Conservation (phyloP, 2,329 filamentous ascomycete species). For the Talaromyces sp. region DNA sequence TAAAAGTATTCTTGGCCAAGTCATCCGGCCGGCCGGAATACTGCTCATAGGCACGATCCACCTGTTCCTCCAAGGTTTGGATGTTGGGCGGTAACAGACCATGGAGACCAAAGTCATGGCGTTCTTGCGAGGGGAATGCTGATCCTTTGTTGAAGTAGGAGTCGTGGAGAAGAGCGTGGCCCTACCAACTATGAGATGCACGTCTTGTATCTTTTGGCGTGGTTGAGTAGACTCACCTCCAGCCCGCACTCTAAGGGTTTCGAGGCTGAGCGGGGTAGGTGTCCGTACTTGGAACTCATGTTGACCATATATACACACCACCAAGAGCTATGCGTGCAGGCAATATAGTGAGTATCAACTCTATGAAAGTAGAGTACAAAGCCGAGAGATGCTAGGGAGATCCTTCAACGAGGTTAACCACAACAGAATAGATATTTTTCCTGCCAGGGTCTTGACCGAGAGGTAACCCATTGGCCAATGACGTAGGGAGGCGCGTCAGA, state of each 20-base stretch:
- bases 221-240: slow-evolving; percentile 22
- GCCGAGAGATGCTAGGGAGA: neutral
- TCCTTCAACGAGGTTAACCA: neutral
- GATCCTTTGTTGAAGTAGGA: slow-evolving; percentile 78
- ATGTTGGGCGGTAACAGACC: slow-evolving; percentile 69
- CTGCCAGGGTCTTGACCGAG: neutral
- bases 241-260: slow-evolving; percentile 31
- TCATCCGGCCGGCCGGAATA: slow-evolving; percentile 61
- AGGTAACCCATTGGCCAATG: neutral
- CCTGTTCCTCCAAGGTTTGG: slow-evolving; percentile 73
- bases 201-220: neutral
- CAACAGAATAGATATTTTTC: neutral
- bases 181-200: slow-evolving; percentile 25
- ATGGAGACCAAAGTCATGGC: slow-evolving; percentile 64
- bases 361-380: neutral
- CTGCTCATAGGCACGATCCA: slow-evolving; percentile 73
- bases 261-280: slow-evolving; percentile 30
- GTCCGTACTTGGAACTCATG: slow-evolving; percentile 26
- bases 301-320: neutral
- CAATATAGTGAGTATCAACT: neutral
- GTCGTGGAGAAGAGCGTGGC: slow-evolving; percentile 58
- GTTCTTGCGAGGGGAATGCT: slow-evolving; percentile 67
- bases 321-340: neutral
- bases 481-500: neutral
- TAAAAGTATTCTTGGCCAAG: slow-evolving; percentile 80